Percentiles rank a stretch among this genome's conserved stretches.
Evolutionary conservation across 1,139 yeast genomes (phyloP).

Genomic region (Sugiyamaella sp.): DNA sequence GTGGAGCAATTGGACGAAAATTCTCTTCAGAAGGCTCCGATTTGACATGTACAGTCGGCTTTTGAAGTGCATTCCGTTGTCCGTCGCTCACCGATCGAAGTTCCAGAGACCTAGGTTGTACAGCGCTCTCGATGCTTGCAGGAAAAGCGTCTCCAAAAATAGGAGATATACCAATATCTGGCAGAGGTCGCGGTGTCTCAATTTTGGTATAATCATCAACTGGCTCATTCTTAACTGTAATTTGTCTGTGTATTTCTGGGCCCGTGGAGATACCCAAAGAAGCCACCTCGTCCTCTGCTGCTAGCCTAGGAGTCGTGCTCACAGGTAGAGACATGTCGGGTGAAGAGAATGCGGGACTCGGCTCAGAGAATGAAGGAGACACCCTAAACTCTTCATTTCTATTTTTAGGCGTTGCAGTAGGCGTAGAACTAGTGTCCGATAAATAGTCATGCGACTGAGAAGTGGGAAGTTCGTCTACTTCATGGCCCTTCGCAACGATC

Average conservation of each 20-base stretch:
- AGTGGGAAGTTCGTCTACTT: background rate
- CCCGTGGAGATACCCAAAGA: conserved; percentile 12
- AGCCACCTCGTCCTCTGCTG: conserved; percentile 9
- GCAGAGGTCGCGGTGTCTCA: conserved; percentile 17
- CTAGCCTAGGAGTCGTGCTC: background rate
- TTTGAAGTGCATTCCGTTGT: no score
- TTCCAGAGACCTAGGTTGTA: background rate
- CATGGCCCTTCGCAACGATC: background rate
- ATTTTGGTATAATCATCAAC: conserved; percentile 6
- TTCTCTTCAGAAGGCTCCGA: background rate
- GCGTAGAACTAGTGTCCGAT: background rate
- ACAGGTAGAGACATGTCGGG: background rate
- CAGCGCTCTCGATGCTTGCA: background rate
- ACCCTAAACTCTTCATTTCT: background rate
- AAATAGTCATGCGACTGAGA: background rate
- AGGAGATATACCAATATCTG: conserved; percentile 20
- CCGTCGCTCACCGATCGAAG: no score
- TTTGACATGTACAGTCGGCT: background rate
- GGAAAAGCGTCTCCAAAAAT: conserved; percentile 17
- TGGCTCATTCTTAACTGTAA: conserved; percentile 11
- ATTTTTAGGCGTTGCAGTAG: background rate
- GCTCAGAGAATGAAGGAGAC: background rate
- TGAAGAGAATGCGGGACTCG: background rate
- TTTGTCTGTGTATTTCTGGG: background rate
- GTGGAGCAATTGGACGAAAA: background rate